phyloP scores from a whole-genome alignment of 768 basidiomycete genomes.

The Auricularia sp. region DNA sequence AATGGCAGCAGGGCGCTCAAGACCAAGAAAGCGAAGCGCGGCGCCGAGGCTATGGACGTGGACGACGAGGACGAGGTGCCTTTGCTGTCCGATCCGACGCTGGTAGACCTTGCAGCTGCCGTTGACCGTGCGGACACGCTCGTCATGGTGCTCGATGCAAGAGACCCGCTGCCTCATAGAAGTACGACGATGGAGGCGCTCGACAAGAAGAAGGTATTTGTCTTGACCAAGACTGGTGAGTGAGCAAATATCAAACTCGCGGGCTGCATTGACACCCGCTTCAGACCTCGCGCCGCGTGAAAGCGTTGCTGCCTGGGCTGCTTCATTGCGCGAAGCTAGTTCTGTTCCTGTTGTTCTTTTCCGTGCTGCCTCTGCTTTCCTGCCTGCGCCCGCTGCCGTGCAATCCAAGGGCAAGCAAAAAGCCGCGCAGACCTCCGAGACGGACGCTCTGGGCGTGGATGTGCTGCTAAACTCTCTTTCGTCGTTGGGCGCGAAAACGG shows the following conservation, averaged over 20 bases:
- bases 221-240: conserved; percentile 84
- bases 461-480: conserved; percentile 40
- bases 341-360: conserved; percentile 61
- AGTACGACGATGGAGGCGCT: conserved; percentile 36
- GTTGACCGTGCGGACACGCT: conserved; percentile 72
- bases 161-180: conserved; percentile 69
- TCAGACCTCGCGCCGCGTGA: conserved; percentile 79
- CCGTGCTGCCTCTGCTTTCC: conserved; percentile 58
- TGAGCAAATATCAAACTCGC: conserved; percentile 9
- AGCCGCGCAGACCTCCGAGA: conserved; percentile 30
- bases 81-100: conserved; percentile 49
- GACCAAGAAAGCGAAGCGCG: conserved; percentile 13
- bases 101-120: conserved; percentile 55
- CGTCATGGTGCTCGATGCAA: conserved; percentile 71
- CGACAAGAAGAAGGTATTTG: conserved; percentile 46
- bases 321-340: conserved; percentile 36
- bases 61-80: conserved; percentile 50
- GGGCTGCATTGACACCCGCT: conserved; percentile 2
- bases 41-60: conserved; percentile 20
- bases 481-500: conserved; percentile 42
- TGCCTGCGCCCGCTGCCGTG: conserved; percentile 31
- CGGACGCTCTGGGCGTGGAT: conserved; percentile 57
- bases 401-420: conserved; percentile 33
- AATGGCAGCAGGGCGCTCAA: conserved; percentile 6
- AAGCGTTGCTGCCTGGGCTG: conserved; percentile 58